phyloP scores from a whole-genome alignment of 2,329 filamentous ascomycete species.

The Hypoxylon sp. region DNA sequence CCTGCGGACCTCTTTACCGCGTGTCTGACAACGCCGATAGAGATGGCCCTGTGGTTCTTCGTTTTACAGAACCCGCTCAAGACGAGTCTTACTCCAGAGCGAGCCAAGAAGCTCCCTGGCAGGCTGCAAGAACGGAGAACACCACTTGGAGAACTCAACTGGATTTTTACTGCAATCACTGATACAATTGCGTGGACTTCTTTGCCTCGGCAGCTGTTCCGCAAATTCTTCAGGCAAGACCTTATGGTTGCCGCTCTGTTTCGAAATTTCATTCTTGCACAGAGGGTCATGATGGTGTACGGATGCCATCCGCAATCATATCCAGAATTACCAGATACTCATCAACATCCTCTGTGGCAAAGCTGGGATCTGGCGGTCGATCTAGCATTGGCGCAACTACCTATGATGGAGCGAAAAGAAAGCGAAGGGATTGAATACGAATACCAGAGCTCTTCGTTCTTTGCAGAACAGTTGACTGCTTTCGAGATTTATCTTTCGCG shows the following conservation, averaged over 20 bases:
- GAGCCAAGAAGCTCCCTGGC: conserved; percentile 90
- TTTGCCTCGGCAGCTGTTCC: conserved; percentile 88
- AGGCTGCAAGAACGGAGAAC: conserved; percentile 93
- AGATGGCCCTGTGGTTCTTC: conserved; percentile 97
- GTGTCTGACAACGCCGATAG: conserved; percentile 95
- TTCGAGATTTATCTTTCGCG: conserved; percentile 95
- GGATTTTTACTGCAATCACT: conserved; percentile 99
- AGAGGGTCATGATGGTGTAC: conserved; percentile 96
- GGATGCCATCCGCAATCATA: conserved; percentile 95
- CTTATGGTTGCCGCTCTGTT: conserved; percentile 99
- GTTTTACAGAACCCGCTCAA: conserved; percentile 89
- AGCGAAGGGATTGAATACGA: conserved; percentile 83
- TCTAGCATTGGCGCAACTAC: conserved; percentile 91
- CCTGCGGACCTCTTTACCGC: conserved; percentile 97
- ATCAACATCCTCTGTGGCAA: conserved; percentile 94
- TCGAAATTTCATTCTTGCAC: conserved; percentile 93
- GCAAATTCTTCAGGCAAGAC: conserved; percentile 97
- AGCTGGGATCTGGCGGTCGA: conserved; percentile 99
- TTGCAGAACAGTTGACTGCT: conserved; percentile 95
- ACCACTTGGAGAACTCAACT: conserved; percentile 95
- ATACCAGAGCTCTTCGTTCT: conserved; percentile 95
- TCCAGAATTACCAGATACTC: conserved; percentile 92
- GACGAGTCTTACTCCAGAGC: conserved; percentile 79
- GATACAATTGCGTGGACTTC: conserved; percentile 99
- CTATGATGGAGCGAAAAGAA: conserved; percentile 85